Conservation (phyloP, 2,329 filamentous ascomycete genomes). For the Venturia pyrina region DNA sequence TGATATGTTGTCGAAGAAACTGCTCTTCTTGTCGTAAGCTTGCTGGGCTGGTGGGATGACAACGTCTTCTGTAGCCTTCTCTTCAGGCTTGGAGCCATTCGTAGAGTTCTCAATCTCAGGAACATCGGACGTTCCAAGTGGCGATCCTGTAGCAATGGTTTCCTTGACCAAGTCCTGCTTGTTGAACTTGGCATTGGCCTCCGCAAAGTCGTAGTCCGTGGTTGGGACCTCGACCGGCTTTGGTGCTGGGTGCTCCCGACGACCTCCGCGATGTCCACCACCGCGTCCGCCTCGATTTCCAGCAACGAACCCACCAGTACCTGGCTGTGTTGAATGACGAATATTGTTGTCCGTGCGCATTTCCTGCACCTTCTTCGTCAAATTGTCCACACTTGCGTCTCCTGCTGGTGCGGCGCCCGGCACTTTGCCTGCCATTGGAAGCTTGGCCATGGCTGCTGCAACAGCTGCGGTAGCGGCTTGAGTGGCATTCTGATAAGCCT, state of each 20-base stretch:
- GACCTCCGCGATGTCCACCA: conserved; percentile 35
- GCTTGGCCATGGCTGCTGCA: conserved; percentile 69
- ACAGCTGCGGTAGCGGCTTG: conserved; percentile 67
- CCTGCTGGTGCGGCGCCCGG: conserved; percentile 14
- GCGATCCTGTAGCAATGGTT: conserved; percentile 68
- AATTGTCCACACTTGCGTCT: conserved; percentile 49
- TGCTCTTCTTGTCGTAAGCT: conserved; percentile 74
- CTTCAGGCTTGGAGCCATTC: conserved; percentile 26
- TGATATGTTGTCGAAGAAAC: conserved; percentile 98
- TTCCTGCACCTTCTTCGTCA: conserved; percentile 65
- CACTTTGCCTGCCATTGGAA: conserved; percentile 31
- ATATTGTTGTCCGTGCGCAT: conserved; percentile 56
- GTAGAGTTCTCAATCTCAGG: conserved; percentile 20
- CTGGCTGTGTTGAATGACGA: conserved; percentile 39
- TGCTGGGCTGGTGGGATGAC: conserved; percentile 32
- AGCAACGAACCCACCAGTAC: conserved; percentile 28
- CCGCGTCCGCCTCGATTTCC: conserved; percentile 34
- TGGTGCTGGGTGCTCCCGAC: conserved; percentile 33
- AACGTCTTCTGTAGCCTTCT: conserved; percentile 29
- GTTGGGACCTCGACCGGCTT: conserved; percentile 79
- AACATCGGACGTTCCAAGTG: conserved; percentile 45
- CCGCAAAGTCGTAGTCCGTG: conserved; percentile 86
- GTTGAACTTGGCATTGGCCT: conserved; percentile 80
- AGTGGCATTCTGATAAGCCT: conserved; percentile 53
- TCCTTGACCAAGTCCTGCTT: conserved; percentile 82